Base-by-base conservation (phyloP, 345 rosid species). In the Citrus australasica region DNA sequence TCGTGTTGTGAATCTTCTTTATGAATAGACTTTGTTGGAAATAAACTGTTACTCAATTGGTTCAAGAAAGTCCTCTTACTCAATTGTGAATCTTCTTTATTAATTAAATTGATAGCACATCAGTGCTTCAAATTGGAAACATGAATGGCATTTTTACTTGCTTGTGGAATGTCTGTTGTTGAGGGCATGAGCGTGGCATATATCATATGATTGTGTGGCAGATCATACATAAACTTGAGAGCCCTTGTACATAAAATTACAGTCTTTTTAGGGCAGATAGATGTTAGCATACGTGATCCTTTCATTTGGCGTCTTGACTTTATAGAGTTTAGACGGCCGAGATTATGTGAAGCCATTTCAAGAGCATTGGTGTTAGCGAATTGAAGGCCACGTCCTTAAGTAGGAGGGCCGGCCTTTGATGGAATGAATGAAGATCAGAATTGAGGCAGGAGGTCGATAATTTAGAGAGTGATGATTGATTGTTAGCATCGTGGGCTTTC, bases 1-100 rank as follows among this genome's bases (percentile, higher is more conserved):
- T 81, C 17, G 42, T 63, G 78, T 46, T 62, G 63, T 59, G 69
- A 24, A 38, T 53, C 60, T 33, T 64, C 59, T 55, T 38, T 46
- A 55, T 5, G 55, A 30, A 51, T 5, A 46, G 38, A 77, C 78
- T 33, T 42, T 42, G 55, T 75, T 35, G 27, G 65, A 46, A 78
- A 46, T 74, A 56, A 58, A 27, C 11, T 38, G 24, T 37, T 68
- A 27, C 67, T 65, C 22, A 9, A 55, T 76, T 58, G 59, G 40
- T 56, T n/a, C 37, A 58, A 24, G 56, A 46, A 55, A 19, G 60
- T 61, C 78, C 77, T 61, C 1, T 60, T 33, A 4, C 35, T 33
- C 35, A 33, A 33, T 33, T 33, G 35, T 33, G 35, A 33, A 33
- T 33, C 35, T 33, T 33, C 35, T 33, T 33, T 33, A 33, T 42